A percentile compares a stretch with the other conserved stretches of the same genome.
phyloP scores from a whole-genome alignment of 768 basidiomycete genomes.

The Termitomyces titanicus region DNA sequence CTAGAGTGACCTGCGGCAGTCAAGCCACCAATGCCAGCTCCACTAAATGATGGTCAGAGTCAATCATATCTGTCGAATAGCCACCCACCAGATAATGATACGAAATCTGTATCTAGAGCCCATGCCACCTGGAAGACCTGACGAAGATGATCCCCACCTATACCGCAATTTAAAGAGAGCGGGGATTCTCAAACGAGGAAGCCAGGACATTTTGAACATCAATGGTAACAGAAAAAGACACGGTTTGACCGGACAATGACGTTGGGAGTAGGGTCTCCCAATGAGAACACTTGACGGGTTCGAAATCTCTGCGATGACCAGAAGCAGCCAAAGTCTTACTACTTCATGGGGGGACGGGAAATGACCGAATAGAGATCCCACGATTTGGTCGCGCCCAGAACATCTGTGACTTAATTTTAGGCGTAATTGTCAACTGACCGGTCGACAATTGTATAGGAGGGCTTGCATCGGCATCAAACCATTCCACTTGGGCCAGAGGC shows the following conservation, averaged over 20 bases:
- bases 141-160: slow-evolving; percentile 10
- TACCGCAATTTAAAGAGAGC: slow-evolving; percentile 10
- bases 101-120: slow-evolving; percentile 33
- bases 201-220: slow-evolving; percentile 33
- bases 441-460: slow-evolving; percentile 2
- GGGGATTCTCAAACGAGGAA: slow-evolving; percentile 15
- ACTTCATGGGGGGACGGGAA: slow-evolving; percentile 31
- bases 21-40: slow-evolving; percentile 50
- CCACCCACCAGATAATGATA: slow-evolving; percentile 51
- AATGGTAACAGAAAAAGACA: slow-evolving; percentile 28
- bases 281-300: slow-evolving; percentile 40
- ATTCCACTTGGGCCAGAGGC: slow-evolving; percentile 7
- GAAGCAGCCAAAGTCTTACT: slow-evolving; percentile 21
- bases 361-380: slow-evolving; percentile 31
- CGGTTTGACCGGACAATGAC: slow-evolving; percentile 43
- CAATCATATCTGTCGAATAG: slow-evolving; percentile 9
- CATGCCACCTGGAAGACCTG: slow-evolving; percentile 18
- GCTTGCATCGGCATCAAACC: slow-evolving; percentile 13
- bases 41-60: slow-evolving; percentile 29
- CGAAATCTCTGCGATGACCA: slow-evolving; percentile 26
- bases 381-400: slow-evolving; percentile 35
- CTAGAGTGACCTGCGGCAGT: slow-evolving; percentile 34
- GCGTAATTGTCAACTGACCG: slow-evolving; percentile 14
- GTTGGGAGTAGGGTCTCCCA: slow-evolving; percentile 25
- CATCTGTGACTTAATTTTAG: slow-evolving; percentile 6